Evolutionary conservation across 2,329 filamentous ascomycete species (phyloP).

Genomic region (Trichophyton verrucosum): DNA sequence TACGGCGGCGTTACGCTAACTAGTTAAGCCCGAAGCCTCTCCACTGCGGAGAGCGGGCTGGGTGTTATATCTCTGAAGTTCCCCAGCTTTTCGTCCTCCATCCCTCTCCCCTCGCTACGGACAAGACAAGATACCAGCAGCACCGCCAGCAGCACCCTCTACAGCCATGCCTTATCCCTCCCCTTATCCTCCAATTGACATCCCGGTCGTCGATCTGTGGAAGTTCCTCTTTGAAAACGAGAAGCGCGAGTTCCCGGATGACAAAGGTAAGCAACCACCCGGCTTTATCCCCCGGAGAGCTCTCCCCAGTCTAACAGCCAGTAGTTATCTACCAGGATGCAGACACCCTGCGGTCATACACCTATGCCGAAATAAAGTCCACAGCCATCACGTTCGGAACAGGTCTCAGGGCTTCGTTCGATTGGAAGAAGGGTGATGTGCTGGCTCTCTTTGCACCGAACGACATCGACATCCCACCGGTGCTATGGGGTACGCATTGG

Average conservation of each 20-base stretch:
- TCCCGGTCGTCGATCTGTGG: slow-evolving; percentile 70
- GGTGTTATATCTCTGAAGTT: background rate
- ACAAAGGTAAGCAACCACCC: slow-evolving; percentile 48
- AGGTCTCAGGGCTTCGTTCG: slow-evolving; percentile 60
- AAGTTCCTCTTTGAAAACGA: slow-evolving; percentile 61
- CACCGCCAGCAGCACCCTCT: background rate
- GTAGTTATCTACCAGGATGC: slow-evolving; percentile 67
- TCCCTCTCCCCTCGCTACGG: background rate
- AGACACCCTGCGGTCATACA: slow-evolving; percentile 57
- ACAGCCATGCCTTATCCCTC: slow-evolving; percentile 58
- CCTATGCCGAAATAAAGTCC: slow-evolving; percentile 52
- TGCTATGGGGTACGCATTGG: slow-evolving; percentile 71
- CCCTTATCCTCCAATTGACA: slow-evolving; percentile 49
- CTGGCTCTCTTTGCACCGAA: slow-evolving; percentile 76
- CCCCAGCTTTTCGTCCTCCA: background rate
- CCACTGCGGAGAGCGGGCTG: background rate
- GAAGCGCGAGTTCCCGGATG: slow-evolving; percentile 52
- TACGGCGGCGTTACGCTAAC: background rate
- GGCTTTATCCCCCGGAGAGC: background rate
- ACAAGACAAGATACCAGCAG: no score
- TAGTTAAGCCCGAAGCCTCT: background rate
- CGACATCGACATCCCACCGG: slow-evolving; percentile 64
- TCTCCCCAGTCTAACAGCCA: background rate
- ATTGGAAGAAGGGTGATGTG: slow-evolving; percentile 74
- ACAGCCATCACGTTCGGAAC: slow-evolving; percentile 64